Base-by-base conservation (phyloP, 345 rosid species). In the Corchorus olitorius region DNA sequence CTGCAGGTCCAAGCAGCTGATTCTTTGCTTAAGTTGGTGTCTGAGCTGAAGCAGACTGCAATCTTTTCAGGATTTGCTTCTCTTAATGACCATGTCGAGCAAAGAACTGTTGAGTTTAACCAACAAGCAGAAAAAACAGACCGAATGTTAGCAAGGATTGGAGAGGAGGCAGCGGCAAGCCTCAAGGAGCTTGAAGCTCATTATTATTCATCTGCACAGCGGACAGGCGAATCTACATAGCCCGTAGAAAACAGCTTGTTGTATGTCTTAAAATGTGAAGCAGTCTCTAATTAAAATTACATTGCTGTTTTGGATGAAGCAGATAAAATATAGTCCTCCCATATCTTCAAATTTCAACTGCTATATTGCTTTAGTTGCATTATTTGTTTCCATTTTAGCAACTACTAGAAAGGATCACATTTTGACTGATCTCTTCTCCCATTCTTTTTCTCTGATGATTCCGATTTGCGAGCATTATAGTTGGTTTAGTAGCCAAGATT, bases 61-160 rank as follows among this genome's bases (percentile, higher is more conserved):
- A 89, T 95, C 4, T 96, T 93, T 67, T 93, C 94, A 0, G 99
- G 97, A 73, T 90, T 96, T 76, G 94, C 99, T n/a, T 93, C 99
- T 41, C 90, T 93, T 0, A 92, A 92, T 54, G 94, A 96, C 67
- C 92, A 93, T 77, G 94, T 92, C 0, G 98, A 93, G 77, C 91
- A 88, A 78, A 91, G 97, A 73, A 92, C 88, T 8, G 81, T 49
- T 0, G 91, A 91, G 78, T 91, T 96, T 73, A 81, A 85, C 65
- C 90, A 84, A 70, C 87, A 83, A 71, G 92, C 92, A 0, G 97
- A 89, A 67, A 89, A 83, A 83, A 83, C 94, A 0, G 94, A 91
- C 63, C 82, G 81, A 45, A 78, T 86, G 82, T 80, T 96, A 70
- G 95, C 93, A 65, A 84, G 89, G 77, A 83, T 89, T 14, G 98